Evolutionary conservation across 1,284 basidiomycete genomes (phyloP).

Genomic region (Trametes polyzona): DNA sequence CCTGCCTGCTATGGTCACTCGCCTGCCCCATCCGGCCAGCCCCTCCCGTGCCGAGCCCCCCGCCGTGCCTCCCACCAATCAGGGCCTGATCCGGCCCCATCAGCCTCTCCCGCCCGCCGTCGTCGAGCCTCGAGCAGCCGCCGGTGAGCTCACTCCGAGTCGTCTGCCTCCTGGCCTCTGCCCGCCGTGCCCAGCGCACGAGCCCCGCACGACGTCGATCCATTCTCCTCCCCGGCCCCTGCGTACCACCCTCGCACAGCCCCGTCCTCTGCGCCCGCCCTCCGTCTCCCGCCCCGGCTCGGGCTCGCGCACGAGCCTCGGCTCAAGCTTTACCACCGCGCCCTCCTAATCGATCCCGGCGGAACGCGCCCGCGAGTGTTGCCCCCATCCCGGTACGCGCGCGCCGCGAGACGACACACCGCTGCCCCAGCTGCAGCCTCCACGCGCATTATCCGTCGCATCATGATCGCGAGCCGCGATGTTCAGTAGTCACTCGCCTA

Average conservation of each 20-base stretch:
- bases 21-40: slow-evolving; percentile 14
- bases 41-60: slow-evolving; percentile 1
- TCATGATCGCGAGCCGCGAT: neutral
- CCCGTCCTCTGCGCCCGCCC: neutral
- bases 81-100: neutral
- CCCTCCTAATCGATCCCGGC: neutral
- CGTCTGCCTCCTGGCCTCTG: too few relatives aligned
- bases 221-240: neutral
- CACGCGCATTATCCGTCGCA: neutral
- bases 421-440: neutral
- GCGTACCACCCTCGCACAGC: neutral
- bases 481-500: neutral
- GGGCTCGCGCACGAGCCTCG: neutral
- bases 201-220: too few relatives aligned
- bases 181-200: too few relatives aligned
- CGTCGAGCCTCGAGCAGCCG: too few relatives aligned
- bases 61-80: neutral
- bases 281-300: neutral
- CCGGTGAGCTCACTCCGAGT: too few relatives aligned
- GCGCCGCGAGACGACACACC: neutral
- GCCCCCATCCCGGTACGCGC: neutral
- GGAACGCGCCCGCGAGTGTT: neutral
- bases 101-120: neutral
- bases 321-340: neutral
- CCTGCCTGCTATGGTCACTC: slow-evolving; percentile 15